A percentile compares a stretch with the other conserved stretches of the same genome.
Conservation (phyloP, 2,329 filamentous ascomycete species). For the Alternaria consortialis region DNA sequence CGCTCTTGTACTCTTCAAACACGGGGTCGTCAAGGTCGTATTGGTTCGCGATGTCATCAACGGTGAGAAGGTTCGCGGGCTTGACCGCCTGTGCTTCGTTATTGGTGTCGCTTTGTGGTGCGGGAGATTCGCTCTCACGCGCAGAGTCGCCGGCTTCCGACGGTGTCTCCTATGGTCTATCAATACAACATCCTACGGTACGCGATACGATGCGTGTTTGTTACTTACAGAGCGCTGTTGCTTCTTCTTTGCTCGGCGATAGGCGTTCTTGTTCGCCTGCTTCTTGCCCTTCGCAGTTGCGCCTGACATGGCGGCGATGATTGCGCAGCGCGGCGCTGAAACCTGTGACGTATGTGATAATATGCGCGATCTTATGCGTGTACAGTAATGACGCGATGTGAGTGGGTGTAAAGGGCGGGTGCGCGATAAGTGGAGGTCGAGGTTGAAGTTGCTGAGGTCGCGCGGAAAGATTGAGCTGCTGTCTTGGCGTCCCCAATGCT, state of each 20-base stretch:
- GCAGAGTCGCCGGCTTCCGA: slow-evolving; percentile 45
- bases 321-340: slow-evolving; percentile 18
- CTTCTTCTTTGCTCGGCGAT: slow-evolving; percentile 93
- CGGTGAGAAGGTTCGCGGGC: slow-evolving; percentile 53
- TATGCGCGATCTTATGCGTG: background rate
- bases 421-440: slow-evolving; percentile 4
- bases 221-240: slow-evolving; percentile 73
- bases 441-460: slow-evolving; percentile 15
- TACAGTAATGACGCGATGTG: slow-evolving; percentile 4
- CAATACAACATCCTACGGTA: slow-evolving; percentile 17
- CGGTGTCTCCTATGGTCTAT: slow-evolving; percentile 46
- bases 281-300: slow-evolving; percentile 43
- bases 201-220: background rate
- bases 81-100: slow-evolving; percentile 54
- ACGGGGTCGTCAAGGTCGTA: slow-evolving; percentile 76
- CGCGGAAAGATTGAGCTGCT: slow-evolving; percentile 19
- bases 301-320: slow-evolving; percentile 38
- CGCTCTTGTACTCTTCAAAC: slow-evolving; percentile 82
- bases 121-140: slow-evolving; percentile 51
- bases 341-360: background rate
- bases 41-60: slow-evolving; percentile 54
- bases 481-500: slow-evolving; percentile 10
- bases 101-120: slow-evolving; percentile 44
- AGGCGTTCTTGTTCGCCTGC: slow-evolving; percentile 93
- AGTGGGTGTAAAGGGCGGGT: slow-evolving; percentile 3